Conservation (phyloP, 1,139 yeast genomes). For the Arxiozyma bovina region DNA sequence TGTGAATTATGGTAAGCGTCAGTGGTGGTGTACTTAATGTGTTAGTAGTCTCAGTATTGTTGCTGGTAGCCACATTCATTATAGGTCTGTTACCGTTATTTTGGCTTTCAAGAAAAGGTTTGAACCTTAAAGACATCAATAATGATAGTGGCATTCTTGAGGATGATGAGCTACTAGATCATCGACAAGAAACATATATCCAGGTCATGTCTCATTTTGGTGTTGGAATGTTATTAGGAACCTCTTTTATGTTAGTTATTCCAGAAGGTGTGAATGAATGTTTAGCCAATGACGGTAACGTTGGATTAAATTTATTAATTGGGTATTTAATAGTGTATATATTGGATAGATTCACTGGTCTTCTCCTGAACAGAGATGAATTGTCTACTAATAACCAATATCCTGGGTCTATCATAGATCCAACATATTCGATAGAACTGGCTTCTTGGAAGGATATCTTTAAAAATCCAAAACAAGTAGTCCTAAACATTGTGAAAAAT, state of each 20-base stretch:
- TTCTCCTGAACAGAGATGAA: slow-evolving; percentile 5
- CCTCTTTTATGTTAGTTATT: slow-evolving; percentile 46
- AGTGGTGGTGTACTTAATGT: slow-evolving; percentile 10
- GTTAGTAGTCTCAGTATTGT: slow-evolving; percentile 12
- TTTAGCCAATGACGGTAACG: slow-evolving; percentile 28
- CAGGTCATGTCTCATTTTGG: slow-evolving; percentile 39
- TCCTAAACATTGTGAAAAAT: slow-evolving; percentile 19
- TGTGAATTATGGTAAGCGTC: not conserved
- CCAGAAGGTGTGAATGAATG: slow-evolving; percentile 52
- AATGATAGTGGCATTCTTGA: slow-evolving; percentile 1
- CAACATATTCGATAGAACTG: not conserved
- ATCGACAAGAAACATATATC: slow-evolving; percentile 16
- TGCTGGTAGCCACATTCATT: slow-evolving; percentile 26
- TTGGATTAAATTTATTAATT: slow-evolving; percentile 26
- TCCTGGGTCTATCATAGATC: not conserved
- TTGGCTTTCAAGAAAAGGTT: slow-evolving; percentile 7
- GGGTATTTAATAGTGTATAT: slow-evolving; percentile 28
- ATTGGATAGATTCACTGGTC: slow-evolving; percentile 21
- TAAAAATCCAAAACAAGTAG: slow-evolving; percentile 17
- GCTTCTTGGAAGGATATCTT: slow-evolving; percentile 16
- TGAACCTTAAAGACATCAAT: not conserved
- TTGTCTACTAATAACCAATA: not conserved
- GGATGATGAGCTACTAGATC: slow-evolving; percentile 2
- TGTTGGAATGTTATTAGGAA: slow-evolving; percentile 49
- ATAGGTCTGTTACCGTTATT: slow-evolving; percentile 34